These are phyloP conservation scores for Heliocybe sulcata DNA, from an alignment of 1,284 basidiomycete species.

Conservation along the genomic window DNA sequence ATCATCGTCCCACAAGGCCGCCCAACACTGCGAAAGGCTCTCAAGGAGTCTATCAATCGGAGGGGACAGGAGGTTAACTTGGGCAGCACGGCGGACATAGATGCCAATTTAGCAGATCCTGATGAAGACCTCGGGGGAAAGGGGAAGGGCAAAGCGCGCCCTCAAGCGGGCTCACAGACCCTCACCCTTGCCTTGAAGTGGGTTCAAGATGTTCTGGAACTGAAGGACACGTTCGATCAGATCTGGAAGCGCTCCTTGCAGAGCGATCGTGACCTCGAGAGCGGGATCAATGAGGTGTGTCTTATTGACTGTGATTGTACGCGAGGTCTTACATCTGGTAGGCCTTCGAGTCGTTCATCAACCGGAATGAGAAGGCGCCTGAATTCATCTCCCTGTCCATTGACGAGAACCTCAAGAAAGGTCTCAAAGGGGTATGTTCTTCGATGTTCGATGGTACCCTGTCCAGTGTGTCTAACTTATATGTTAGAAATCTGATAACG, in stretches of 20 bases:
- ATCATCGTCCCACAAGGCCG: constrained; percentile 66
- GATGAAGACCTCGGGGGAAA: constrained; percentile 37
- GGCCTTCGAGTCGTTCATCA: constrained; percentile 94
- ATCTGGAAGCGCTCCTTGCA: constrained; percentile 71
- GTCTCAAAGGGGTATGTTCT: constrained; percentile 80
- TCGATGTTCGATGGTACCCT: neutral
- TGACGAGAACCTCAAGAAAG: constrained; percentile 95
- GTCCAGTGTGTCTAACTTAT: constrained; percentile 5
- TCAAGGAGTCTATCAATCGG: constrained; percentile 72
- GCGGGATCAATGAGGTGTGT: constrained; percentile 79
- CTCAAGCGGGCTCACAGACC: constrained; percentile 35
- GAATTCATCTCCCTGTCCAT: constrained; percentile 98
- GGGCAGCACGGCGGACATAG: constrained; percentile 26
- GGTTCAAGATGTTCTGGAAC: constrained; percentile 88
- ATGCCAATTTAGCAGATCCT: constrained; percentile 19
- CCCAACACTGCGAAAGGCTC: constrained; percentile 53
- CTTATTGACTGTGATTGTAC: neutral
- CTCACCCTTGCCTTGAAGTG: constrained; percentile 73
- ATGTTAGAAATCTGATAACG: constrained; percentile 85
- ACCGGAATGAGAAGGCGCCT: constrained; percentile 81
- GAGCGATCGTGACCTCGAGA: constrained; percentile 76
- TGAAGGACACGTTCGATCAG: constrained; percentile 88
- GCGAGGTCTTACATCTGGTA: constrained; percentile 21
- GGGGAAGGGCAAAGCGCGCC: constrained; percentile 54
- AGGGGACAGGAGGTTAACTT: constrained; percentile 81